Evolutionary conservation across 2,329 filamentous ascomycete species (phyloP), one percentile per base, ranked within the genome.

Genomic region (Fusarium albidum): DNA sequence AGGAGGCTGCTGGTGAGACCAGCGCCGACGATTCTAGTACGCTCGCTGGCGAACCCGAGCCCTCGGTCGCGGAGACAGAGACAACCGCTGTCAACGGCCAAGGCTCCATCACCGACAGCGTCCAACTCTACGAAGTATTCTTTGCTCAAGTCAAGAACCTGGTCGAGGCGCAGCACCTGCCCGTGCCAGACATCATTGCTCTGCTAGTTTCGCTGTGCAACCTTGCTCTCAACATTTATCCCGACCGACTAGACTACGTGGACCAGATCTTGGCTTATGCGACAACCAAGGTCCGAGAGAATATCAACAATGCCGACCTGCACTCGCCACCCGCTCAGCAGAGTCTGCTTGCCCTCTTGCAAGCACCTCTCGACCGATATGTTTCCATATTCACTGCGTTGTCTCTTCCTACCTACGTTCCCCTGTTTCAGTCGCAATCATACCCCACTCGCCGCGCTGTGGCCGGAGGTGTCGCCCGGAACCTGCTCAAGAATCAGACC

Each of bases 51-150:
- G 61, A 75, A 65, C 32, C 74, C 14, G 63, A 75, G 1, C 68
- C 76, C 3, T 77, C 79, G 11, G 66, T 76, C 37, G 74, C 80
- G 11, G 78, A 81, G 5, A 78, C 78, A 0, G 78, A 82, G 33
- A 67, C 72, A 3, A 79, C 79, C 1, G 77, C 77, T 2, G 76
- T 77, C 33, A 81, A 85, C 43, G 79, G 76, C 21, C 71, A 75
- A 27, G 71, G 75, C 9, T 57, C 63, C 4, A 68, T 67, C 12
- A 64, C 89, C 1, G 82, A 87, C 45, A 88, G 92, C 66, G 87
- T 96, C 52, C 94, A 91, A 74, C 84, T 99, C 18, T 98, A 98
- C 73, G 93, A 98, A 74, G 91, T 98, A 54, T 99, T 98, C 80
- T 96, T 98, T 69, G 89, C 92, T 44, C 95, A 98, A 73, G 95